Conservation (phyloP, 768 basidiomycete species). For the Pseudohyphozyma bogoriensis region DNA sequence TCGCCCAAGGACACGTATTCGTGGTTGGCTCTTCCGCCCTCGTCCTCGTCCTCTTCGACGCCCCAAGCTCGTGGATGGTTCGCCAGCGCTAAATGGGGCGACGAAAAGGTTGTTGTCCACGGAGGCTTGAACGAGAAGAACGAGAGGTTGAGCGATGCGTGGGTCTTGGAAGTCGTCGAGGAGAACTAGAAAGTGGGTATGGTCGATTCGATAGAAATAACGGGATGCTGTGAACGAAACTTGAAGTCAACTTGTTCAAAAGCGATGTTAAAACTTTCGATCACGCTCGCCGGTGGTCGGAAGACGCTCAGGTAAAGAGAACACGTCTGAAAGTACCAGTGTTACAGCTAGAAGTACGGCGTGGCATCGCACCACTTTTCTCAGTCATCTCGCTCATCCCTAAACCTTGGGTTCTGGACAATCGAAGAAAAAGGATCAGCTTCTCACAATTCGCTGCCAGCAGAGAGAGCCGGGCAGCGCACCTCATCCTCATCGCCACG, state of each 20-base stretch:
- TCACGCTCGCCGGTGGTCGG: too few species aligned
- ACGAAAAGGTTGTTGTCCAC: slow-evolving; percentile 37
- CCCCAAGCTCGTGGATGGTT: slow-evolving; percentile 46
- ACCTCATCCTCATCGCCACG: slow-evolving; percentile 26
- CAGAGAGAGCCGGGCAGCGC: neutral
- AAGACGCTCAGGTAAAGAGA: too few species aligned
- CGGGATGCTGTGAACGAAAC: too few species aligned
- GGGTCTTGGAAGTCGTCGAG: slow-evolving; percentile 39
- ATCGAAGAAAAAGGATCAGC: neutral
- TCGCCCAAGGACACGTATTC: slow-evolving; percentile 3
- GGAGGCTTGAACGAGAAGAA: slow-evolving; percentile 44
- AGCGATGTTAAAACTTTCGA: too few species aligned
- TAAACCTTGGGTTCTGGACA: slow-evolving; percentile 29
- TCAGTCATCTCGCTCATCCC: slow-evolving; percentile 28
- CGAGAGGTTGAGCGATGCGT: slow-evolving; percentile 42
- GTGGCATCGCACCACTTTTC: too few species aligned
- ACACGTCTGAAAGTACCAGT: too few species aligned
- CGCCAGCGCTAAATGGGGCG: slow-evolving; percentile 35
- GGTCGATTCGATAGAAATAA: too few species aligned
- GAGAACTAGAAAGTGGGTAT: too few species aligned
- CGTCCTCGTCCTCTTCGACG: neutral
- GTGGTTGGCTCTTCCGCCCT: slow-evolving; percentile 5
- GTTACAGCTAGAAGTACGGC: too few species aligned
- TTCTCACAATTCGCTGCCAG: neutral
- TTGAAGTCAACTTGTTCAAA: too few species aligned